These are phyloP conservation scores for Aspergillus sojae DNA, from an alignment of 2,329 filamentous ascomycete species.

Conservation along the genomic window DNA sequence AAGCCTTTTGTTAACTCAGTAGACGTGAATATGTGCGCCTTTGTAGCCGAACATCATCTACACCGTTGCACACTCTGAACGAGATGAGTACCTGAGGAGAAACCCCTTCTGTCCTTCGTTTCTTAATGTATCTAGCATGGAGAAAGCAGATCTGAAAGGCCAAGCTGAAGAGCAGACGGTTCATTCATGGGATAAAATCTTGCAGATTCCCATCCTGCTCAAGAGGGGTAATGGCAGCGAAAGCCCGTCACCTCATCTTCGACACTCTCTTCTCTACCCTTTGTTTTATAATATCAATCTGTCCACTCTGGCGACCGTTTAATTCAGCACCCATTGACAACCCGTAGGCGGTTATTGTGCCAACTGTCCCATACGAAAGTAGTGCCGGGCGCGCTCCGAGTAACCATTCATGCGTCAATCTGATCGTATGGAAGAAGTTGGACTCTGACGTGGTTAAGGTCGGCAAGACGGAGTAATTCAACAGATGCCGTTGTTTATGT, in stretches of 20 bases:
- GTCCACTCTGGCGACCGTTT: constrained; percentile 70
- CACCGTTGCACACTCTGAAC: constrained; percentile 72
- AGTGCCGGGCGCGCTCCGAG: constrained; percentile 68
- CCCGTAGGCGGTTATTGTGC: constrained; percentile 44
- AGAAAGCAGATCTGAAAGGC: constrained; percentile 77
- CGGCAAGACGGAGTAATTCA: constrained; percentile 77
- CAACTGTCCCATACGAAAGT: constrained; percentile 54
- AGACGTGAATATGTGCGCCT: constrained; percentile 91
- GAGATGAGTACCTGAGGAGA: constrained; percentile 70
- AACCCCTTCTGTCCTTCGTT: constrained; percentile 71
- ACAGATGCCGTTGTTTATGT: constrained; percentile 87
- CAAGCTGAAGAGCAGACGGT: constrained; percentile 64
- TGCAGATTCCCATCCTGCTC: constrained; percentile 52
- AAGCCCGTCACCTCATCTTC: constrained; percentile 92
- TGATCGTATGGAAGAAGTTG: constrained; percentile 27
- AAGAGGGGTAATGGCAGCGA: constrained; percentile 76
- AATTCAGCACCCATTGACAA: constrained; percentile 56
- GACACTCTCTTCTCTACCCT: constrained; percentile 67
- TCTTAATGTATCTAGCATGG: constrained; percentile 84
- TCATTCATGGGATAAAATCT: constrained; percentile 56
- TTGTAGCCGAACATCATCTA: constrained; percentile 82
- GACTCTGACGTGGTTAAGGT: constrained; percentile 57
- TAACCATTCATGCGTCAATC: constrained; percentile 88
- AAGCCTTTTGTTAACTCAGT: constrained; percentile 83
- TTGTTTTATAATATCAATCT: constrained; percentile 89